Base-by-base conservation (phyloP, 208 protist species). In the Leishmania major region DNA sequence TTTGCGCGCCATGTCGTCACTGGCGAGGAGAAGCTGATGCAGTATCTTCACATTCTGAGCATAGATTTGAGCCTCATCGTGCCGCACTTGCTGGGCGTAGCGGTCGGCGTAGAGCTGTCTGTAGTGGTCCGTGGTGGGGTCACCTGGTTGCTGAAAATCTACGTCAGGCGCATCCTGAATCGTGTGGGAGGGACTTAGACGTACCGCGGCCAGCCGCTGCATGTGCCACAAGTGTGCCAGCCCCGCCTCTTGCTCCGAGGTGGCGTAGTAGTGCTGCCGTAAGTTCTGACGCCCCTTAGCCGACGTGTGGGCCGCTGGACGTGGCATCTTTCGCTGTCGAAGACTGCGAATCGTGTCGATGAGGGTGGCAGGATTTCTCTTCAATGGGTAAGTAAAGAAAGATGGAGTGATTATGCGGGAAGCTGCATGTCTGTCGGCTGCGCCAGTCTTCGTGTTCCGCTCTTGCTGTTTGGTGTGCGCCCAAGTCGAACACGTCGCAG, bases 171-270 rank as follows among this genome's bases (percentile, higher is more conserved):
- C 82, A 81, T 90, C 90, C 25, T 87, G 82, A 37, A 93, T 93
- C 13, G 88, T 89, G 69, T 87, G 81, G 25, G 69, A 81, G 2
- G 86, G 74, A 19, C 77, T 81, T 19, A 96, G 82, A 17, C 89
- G 89, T 4, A 88, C 82, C 13, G 80, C 78, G 2, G 92, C 92
- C 17, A 96, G 82, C 3, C 82, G 86, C 72, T 94, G 85, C 76
- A 91, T 72, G 79, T 96, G 92, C 89, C 91, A 94, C 59, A 96
- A 78, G 80, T 96, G 92, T 15, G 78, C 72, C 25, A 96, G 37
- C 3, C 90, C 92, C 0, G 85, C 88, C 40, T 92, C 88, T n/a
- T 87, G 75, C 73, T 89, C 82, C 31, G 79, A 92, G 49, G 66
- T 81, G 37, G 87, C 80, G 60, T 88, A 86, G 82, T 92, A 92